A percentile compares a stretch with the other conserved stretches of the same genome.
These are phyloP conservation scores for Plantago elongata DNA, from an alignment of 257 asterid species.

Conservation along the genomic window DNA sequence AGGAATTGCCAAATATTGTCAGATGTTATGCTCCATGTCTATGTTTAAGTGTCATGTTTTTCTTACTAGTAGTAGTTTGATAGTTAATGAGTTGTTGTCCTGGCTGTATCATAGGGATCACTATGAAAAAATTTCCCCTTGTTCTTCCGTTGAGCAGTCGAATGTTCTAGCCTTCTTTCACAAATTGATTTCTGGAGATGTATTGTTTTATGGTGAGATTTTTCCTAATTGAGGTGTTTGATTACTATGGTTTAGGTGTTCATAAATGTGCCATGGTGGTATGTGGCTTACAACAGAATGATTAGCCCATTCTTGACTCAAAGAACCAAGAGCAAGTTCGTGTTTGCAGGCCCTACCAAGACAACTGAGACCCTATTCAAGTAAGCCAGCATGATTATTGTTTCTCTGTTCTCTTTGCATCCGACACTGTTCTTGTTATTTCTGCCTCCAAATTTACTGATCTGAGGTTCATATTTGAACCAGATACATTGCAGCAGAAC, in stretches of 20 bases:
- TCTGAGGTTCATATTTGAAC: slow-evolving; percentile 1
- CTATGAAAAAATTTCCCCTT: too few species aligned
- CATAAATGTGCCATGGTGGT: slow-evolving; percentile 99
- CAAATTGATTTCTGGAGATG: too few species aligned
- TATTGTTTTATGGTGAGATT: background rate
- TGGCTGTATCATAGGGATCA: too few species aligned
- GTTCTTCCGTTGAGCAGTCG: too few species aligned
- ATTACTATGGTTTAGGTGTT: slow-evolving; percentile 50
- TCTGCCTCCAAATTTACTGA: background rate
- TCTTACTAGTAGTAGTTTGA: background rate
- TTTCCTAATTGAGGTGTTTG: slow-evolving; percentile 4
- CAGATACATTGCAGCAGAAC: slow-evolving; percentile 90
- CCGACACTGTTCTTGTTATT: background rate
- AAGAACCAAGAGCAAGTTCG: slow-evolving; percentile 98
- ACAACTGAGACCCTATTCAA: slow-evolving; percentile 88
- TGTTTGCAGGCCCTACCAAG: slow-evolving; percentile 82
- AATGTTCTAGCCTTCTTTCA: too few species aligned
- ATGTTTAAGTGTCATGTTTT: background rate
- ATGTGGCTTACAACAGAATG: slow-evolving; percentile 85
- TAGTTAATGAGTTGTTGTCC: background rate
- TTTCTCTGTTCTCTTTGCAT: too few species aligned
- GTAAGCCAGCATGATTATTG: slow-evolving; percentile 27
- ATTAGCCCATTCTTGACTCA: slow-evolving; percentile 80
- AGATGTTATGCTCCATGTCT: too few species aligned
- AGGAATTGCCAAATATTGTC: too few species aligned